Percentiles rank a stretch among this genome's conserved stretches.
phyloP scores from a whole-genome alignment of 164 flowering plant species.

The Vitis rupestris region DNA sequence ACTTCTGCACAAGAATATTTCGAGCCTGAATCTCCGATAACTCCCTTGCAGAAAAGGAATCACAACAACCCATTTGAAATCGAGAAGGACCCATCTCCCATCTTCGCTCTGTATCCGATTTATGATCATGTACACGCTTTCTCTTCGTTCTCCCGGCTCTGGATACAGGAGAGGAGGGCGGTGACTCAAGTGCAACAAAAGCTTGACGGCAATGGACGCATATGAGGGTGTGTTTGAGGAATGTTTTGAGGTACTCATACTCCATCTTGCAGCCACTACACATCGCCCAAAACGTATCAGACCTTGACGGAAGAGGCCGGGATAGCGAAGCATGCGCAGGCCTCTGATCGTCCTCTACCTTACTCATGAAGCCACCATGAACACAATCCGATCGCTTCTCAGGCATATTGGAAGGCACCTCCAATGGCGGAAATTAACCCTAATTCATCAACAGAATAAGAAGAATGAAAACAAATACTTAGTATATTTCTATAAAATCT shows the following conservation, averaged over 20 bases:
- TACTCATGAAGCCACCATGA: too few species aligned
- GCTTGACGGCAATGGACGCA: slow-evolving; percentile 30
- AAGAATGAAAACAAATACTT: too few species aligned
- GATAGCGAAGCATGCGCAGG: neutral
- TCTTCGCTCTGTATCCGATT: too few species aligned
- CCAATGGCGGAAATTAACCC: too few species aligned
- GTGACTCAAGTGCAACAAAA: slow-evolving; percentile 28
- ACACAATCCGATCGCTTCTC: too few species aligned
- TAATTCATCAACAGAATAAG: too few species aligned
- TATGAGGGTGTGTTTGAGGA: slow-evolving; percentile 22
- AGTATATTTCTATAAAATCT: too few species aligned
- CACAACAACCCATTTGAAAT: too few species aligned
- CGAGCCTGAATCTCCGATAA: slow-evolving; percentile 13
- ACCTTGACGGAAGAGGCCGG: slow-evolving; percentile 15
- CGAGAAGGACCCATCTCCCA: too few species aligned
- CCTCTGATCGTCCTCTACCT: too few species aligned
- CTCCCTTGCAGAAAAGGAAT: slow-evolving; percentile 8
- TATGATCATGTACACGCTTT: too few species aligned
- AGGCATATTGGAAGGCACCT: too few species aligned
- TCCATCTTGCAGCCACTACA: slow-evolving; percentile 36
- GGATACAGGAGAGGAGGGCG: slow-evolving; percentile 13
- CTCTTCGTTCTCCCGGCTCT: neutral
- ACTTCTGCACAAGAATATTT: slow-evolving; percentile 20
- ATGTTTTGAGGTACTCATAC: slow-evolving; percentile 30
- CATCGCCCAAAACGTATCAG: slow-evolving; percentile 36